Evolutionary conservation across 1,139 yeast genomes (phyloP), one percentile per base, ranked within the genome.

Genomic region (Casaregolazyma lundiana): DNA sequence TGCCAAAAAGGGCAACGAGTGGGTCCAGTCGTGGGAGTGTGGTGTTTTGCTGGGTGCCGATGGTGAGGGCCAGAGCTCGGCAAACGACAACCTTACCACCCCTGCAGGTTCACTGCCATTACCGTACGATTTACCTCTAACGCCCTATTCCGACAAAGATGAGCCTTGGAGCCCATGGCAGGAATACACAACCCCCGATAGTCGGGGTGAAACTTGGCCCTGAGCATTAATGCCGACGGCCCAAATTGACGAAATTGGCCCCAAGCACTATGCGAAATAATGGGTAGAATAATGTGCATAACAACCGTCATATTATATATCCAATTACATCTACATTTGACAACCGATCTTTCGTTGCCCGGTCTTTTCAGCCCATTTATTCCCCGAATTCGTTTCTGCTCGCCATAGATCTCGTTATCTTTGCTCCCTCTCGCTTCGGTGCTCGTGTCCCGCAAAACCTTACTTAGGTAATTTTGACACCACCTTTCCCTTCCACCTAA

Each of bases 11-110:
- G 41, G 42, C 21, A 54, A 52, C 34, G 49, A 55, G 32, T 59
- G 56, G 55, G 59, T 63, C 47, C 64, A 57, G 44, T 62, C 65
- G 13, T 65, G 58, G 57, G 69, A 65, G 43, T 53, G 61, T 13
- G 69, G 69, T 5, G 67, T 65, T 7, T 45, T 65, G 24, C 34
- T 63, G 8, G 49, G 51, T 32, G 58, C 63, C 4, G 46, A 36
- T 11, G 24, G 3, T n/a, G 13, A n/a, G n/a, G n/a, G n/a, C n/a
- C n/a, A n/a, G n/a, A n/a, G n/a, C n/a, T 38, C 22, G 9, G 36
- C 36, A 19, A 6, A 16, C 18, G 29, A 20, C 15, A 36, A 11
- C 39, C 29, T 16, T 20, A n/a, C 21, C 6, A 22, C 26, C n/a
- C 40, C 26, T 13, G 6, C 20, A 6, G 15, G 15, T 4, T 17